Percentiles rank a stretch among this genome's conserved stretches.
Conservation (phyloP, 208 protist species). For the Strigomonas culicis region DNA sequence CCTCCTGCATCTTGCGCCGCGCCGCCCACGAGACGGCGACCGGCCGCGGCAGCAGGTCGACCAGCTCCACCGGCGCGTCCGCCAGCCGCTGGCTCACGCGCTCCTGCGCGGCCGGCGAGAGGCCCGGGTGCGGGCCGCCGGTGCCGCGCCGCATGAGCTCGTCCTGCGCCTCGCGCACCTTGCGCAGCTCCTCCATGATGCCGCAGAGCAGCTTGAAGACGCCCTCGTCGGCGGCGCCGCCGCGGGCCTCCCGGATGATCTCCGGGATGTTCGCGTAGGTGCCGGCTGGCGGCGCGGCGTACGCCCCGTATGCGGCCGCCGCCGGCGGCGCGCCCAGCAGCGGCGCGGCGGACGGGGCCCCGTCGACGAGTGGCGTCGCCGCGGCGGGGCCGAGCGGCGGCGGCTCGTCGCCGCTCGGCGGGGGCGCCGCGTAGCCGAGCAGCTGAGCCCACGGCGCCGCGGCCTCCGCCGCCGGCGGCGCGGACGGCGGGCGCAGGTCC, state of each 20-base stretch:
- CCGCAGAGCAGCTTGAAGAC: slow-evolving; percentile 80
- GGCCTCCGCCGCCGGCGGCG: too few relatives aligned
- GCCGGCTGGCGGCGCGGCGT: slow-evolving; percentile 1
- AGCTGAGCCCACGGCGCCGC: too few relatives aligned
- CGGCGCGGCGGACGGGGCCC: slow-evolving; percentile 2
- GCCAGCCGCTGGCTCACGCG: slow-evolving; percentile 42
- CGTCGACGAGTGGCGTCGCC: background rate
- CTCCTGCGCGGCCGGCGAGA: slow-evolving; percentile 42
- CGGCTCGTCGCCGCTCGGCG: background rate
- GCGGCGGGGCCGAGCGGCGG: background rate
- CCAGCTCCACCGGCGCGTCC: slow-evolving; percentile 43
- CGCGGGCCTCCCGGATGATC: background rate
- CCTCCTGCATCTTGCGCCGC: slow-evolving; percentile 50
- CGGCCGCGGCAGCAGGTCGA: slow-evolving; percentile 67
- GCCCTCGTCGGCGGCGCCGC: slow-evolving; percentile 17
- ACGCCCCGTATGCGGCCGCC: background rate
- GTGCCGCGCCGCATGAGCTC: slow-evolving; percentile 30
- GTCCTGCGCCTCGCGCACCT: slow-evolving; percentile 70
- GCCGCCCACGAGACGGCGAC: slow-evolving; percentile 70
- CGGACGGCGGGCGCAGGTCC: too few relatives aligned
- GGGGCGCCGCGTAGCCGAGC: too few relatives aligned
- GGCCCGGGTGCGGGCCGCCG: slow-evolving; percentile 9
- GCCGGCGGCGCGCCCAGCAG: slow-evolving; percentile 1
- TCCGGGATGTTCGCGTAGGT: background rate
- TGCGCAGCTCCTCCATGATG: slow-evolving; percentile 84